Conservation (phyloP, 2,329 filamentous ascomycete species). For the Colletotrichum sp. region DNA sequence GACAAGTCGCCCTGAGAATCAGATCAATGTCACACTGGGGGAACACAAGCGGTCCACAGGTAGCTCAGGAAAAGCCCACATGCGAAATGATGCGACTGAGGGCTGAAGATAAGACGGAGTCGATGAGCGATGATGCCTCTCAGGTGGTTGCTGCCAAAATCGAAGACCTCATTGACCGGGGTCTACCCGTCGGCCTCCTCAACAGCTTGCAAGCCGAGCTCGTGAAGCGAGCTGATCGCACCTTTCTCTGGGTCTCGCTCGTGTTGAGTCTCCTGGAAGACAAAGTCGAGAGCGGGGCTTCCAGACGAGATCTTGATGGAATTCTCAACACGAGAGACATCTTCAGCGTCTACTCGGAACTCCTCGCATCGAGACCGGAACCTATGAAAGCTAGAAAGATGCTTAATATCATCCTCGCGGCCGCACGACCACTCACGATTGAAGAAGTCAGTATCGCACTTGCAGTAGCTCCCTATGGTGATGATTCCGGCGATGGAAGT, state of each 20-base stretch:
- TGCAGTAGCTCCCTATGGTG: neutral
- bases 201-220: conserved; percentile 12
- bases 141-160: conserved; percentile 19
- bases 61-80: no score
- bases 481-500: neutral
- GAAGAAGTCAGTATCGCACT: conserved; percentile 23
- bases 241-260: conserved; percentile 26
- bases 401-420: conserved; percentile 21
- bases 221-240: conserved; percentile 21
- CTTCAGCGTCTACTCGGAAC: conserved; percentile 15
- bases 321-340: conserved; percentile 21
- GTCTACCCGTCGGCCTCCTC: conserved; percentile 9
- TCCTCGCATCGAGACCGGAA: conserved; percentile 18
- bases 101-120: conserved; percentile 20
- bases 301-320: conserved; percentile 12
- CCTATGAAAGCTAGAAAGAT: conserved; percentile 14
- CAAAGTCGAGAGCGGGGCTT: conserved; percentile 13
- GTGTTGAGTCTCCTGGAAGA: conserved; percentile 21
- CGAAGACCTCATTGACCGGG: conserved; percentile 13
- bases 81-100: conserved; percentile 23
- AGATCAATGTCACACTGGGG: conserved; percentile 23
- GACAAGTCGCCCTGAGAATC: conserved; percentile 22
- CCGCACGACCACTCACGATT: conserved; percentile 20
- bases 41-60: neutral
- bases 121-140: conserved; percentile 20